These are phyloP conservation scores for Sporothrix globosa DNA, from an alignment of 2,329 filamentous ascomycete genomes.

Conservation along the genomic window DNA sequence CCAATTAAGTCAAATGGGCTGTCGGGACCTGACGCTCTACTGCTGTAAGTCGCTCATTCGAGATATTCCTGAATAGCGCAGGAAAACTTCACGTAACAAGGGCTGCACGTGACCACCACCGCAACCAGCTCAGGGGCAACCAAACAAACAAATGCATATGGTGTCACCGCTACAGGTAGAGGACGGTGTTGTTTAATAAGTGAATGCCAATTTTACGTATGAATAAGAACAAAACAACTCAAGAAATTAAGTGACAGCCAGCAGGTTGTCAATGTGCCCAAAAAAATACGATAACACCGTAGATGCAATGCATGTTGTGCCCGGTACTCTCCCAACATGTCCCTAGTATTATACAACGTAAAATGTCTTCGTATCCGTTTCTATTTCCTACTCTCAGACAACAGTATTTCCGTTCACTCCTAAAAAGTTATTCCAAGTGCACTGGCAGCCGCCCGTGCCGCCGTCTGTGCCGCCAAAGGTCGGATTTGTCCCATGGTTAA, in stretches of 20 bases:
- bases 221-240: background rate
- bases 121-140: conserved; percentile 10
- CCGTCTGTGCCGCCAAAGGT: conserved; percentile 65
- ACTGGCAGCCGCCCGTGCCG: conserved; percentile 64
- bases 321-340: background rate
- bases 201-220: background rate
- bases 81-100: conserved; percentile 9
- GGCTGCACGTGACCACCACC: background rate
- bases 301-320: conserved; percentile 21
- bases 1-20: background rate
- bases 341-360: conserved; percentile 5
- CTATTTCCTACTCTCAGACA: background rate
- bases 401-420: conserved; percentile 35
- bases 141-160: conserved; percentile 2
- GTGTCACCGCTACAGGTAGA: background rate
- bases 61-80: background rate
- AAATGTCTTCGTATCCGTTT: background rate
- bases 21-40: background rate
- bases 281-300: background rate
- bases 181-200: background rate
- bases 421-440: conserved; percentile 62
- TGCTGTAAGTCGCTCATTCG: background rate
- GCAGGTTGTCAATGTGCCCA: background rate
- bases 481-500: conserved; percentile 55
- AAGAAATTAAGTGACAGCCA: conserved; percentile 4